Conservation (phyloP, 352 stramenopile genomes). For the Globisporangium viniferum region DNA sequence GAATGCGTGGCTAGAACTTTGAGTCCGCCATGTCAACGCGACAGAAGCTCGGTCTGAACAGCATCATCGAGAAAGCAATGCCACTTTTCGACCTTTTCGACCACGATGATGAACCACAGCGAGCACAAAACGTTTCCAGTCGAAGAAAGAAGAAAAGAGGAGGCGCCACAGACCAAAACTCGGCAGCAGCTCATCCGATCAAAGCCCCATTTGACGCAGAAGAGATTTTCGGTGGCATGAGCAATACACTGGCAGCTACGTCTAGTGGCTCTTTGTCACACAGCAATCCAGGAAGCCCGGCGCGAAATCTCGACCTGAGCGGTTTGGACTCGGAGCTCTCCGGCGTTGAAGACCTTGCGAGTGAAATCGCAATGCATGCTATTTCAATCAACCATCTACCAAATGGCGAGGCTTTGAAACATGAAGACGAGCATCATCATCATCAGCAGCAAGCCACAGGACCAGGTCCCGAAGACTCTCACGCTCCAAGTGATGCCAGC, state of each 20-base stretch:
- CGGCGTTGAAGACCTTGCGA: conserved; percentile 6
- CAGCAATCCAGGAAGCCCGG: background rate
- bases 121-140: conserved; percentile 8
- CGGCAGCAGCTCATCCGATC: background rate
- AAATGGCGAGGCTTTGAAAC: background rate
- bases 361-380: conserved; percentile 9
- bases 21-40: conserved; percentile 8
- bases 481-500: background rate
- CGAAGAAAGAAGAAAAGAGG: conserved; percentile 21
- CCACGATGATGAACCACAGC: background rate
- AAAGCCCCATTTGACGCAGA: conserved; percentile 7
- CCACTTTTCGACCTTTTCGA: conserved; percentile 38
- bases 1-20: background rate
- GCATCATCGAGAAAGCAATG: conserved; percentile 26
- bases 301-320: background rate
- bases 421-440: background rate
- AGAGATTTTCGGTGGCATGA: conserved; percentile 3
- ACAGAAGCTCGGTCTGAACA: conserved; percentile 19
- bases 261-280: background rate
- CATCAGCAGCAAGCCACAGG: background rate
- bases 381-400: too few relatives aligned
- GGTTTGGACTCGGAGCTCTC: conserved; percentile 12
- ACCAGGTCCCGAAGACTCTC: background rate
- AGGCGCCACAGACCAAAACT: background rate
- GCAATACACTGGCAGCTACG: background rate